phyloP scores from a whole-genome alignment of 192 early-diverging fungal genomes.

The Coemansia sp. region DNA sequence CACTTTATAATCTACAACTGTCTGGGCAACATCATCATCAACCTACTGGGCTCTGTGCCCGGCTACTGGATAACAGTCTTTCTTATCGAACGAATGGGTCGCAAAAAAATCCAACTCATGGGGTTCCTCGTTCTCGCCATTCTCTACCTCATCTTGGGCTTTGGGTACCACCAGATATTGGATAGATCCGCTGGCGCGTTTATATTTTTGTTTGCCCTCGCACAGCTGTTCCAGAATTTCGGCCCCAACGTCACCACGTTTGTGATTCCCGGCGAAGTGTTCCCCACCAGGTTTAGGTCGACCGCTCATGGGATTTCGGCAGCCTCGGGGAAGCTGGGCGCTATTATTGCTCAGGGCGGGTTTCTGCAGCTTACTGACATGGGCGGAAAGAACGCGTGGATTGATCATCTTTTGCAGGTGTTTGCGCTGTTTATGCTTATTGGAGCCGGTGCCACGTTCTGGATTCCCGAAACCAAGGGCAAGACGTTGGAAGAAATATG shows the following conservation, averaged over 20 bases:
- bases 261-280: conserved; percentile 77
- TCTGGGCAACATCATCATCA: conserved; percentile 89
- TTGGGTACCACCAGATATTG: conserved; percentile 65
- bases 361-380: conserved; percentile 67
- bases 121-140: conserved; percentile 79
- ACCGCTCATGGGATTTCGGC: conserved; percentile 80
- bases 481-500: conserved; percentile 47
- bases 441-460: conserved; percentile 57
- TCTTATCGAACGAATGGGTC: conserved; percentile 79
- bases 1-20: conserved; percentile 62
- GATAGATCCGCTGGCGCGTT: conserved; percentile 58
- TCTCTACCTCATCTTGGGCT: conserved; percentile 70
- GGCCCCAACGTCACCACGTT: conserved; percentile 92
- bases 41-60: conserved; percentile 80
- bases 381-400: conserved; percentile 61
- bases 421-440: conserved; percentile 73
- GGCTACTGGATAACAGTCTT: conserved; percentile 95
- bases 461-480: conserved; percentile 50
- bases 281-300: conserved; percentile 75
- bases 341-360: conserved; percentile 69
- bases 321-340: conserved; percentile 73
- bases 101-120: conserved; percentile 84
- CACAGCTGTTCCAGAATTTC: conserved; percentile 88
- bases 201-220: conserved; percentile 63
- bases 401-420: conserved; percentile 63